Evolutionary conservation across 305 asterid genomes (phyloP).

Genomic region (Solanum hybrid): DNA sequence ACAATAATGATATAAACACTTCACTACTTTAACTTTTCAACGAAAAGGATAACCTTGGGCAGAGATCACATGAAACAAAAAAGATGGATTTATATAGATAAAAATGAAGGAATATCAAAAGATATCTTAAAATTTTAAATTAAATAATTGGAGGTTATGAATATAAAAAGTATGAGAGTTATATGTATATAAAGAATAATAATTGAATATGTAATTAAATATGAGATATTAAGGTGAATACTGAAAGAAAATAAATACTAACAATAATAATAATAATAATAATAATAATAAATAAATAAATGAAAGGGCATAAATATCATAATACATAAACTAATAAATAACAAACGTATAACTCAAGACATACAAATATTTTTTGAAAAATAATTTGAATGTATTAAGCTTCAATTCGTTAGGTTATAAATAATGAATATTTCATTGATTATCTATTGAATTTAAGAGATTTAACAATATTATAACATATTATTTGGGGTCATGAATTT

Average conservation of each 20-base stretch:
- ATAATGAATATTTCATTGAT: neutral
- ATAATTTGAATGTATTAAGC: neutral
- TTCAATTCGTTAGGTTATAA: neutral
- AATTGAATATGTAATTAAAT: neutral
- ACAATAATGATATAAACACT: no score
- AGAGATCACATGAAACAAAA: no score
- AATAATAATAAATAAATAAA: no score
- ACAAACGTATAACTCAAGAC: neutral
- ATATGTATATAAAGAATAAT: neutral
- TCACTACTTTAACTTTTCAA: no score
- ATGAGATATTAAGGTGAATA: neutral
- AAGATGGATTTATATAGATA: no score
- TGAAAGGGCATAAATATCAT: neutral
- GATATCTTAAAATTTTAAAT: no score
- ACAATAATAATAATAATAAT: no score
- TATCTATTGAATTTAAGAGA: neutral
- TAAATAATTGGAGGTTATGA: neutral
- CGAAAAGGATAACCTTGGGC: no score
- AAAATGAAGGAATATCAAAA: no score
- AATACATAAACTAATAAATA: neutral
- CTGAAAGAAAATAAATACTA: no score
- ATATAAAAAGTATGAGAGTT: neutral
- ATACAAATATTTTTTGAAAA: neutral
- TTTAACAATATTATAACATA: no score
- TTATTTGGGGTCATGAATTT: neutral